Base-by-base conservation (phyloP, 768 basidiomycete species). In the Xerocomellus intermedius region DNA sequence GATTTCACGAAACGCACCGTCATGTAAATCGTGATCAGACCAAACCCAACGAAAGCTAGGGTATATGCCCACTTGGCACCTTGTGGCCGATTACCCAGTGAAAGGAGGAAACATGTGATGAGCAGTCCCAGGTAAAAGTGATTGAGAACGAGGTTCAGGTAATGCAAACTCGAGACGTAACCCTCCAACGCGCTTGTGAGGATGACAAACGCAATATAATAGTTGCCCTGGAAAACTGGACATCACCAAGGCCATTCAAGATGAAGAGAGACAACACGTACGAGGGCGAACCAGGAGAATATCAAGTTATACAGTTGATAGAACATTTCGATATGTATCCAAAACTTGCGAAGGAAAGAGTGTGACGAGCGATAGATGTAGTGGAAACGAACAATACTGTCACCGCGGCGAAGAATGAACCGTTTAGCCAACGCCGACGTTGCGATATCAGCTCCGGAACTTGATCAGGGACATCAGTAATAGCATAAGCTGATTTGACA, bases 401-500 rank as follows among this genome's bases (percentile, higher is more conserved):
- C 16, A 98, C 85, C 0, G 90, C 92, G 10, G 95, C 97, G 72
- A 99, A 99, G 84, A 99, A 98, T 4, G 93, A 95, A 14, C 96
- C 94, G 70, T 98, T 98, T 26, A 99, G 80, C 96, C 96, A 98
- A 38, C 95, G 87, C 36, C 96, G 82, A 48, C 96, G 87, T 68
- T 98, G 96, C 0, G 91, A 91, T 63, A 99, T 93, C 57, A 98
- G 74, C 69, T 98, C 96, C 0, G 96, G 92, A 17, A 96, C 85
- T 82, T 91, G 86, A 66, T 97, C 94, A 0, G 95, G 95, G 2
- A 97, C 94, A 70, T 98, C 94, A 2, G 93, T 95, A 21, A 92
- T 82, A 3, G 87, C 94, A 62, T 92, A 93, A 3, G 95, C 94
- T 0, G 89, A 92, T 66, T 97, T 95, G 73, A 97, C 95, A 65